Evolutionary conservation across 2,329 filamentous ascomycete species (phyloP), one percentile per base, ranked within the genome.

Genomic region (Talaromyces albobiverticillius): DNA sequence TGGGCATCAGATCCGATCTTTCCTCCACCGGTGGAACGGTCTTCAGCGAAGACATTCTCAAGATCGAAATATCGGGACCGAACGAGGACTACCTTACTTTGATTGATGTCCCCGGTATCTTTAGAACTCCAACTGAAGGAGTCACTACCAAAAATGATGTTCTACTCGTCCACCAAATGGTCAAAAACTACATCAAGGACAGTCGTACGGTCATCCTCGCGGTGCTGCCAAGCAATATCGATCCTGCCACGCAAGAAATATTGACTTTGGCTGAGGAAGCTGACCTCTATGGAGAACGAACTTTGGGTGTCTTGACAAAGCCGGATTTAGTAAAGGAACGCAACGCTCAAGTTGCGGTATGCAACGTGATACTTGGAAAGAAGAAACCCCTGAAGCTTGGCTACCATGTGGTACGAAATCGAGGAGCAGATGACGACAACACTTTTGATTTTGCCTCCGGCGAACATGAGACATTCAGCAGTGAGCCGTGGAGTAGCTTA

Each of bases 151-250:
- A 72, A 36, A 31, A 25, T 9, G 53, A 56, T 31, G 32, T 38
- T 10, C n/a, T 14, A 14, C 31, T 56, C 9, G 53, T 56, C 29
- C 85, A 93, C 60, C 96, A 90, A 63, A 83, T 99, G 65, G 97
- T 99, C 64, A 88, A 92, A 54, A 93, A 99, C 77, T 99, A 96
- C 70, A 99, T 97, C 67, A 91, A 92, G 54, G 99, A 99, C 76
- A 93, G 94, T 13, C 99, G 99, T 80, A 96, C 93, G 74, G 96
- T 99, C 67, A 86, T 99, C 60, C 83, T 99, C 50, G 94, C 94
- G 29, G 94, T 99, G 23, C 97, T 94, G 8, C 93, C 94, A 18
- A 94, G 94, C 50, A 99, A 99, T 67, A 92, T 97, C 66, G 94
- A 99, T 69, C 86, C 99, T 64, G 94, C 97, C 70, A 99, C 99